phyloP scores from a whole-genome alignment of 306 rosid genomes.

The Rosa chinensis region DNA sequence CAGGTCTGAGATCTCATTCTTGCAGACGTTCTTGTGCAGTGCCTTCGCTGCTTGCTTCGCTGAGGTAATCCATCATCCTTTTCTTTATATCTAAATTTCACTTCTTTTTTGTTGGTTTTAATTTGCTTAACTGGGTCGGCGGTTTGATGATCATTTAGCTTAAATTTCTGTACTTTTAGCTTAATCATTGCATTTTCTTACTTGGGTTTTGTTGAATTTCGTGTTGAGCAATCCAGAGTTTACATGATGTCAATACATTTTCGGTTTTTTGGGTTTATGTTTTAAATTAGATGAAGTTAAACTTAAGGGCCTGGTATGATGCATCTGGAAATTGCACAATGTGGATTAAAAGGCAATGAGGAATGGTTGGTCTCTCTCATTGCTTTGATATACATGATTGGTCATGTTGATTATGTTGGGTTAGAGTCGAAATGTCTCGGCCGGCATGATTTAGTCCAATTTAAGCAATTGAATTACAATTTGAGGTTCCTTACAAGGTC shows the following conservation, averaged over 20 bases:
- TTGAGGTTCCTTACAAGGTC: slow-evolving; percentile 8
- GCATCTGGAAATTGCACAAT: background rate
- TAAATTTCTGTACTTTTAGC: background rate
- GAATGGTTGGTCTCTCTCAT: background rate
- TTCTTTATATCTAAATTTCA: background rate
- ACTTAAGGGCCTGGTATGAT: background rate
- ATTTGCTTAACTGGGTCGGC: slow-evolving; percentile 6
- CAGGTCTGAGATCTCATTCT: slow-evolving; percentile 61
- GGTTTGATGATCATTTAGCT: background rate
- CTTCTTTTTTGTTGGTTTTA: background rate
- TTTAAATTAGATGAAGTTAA: background rate
- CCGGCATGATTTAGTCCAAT: background rate
- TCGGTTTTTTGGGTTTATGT: background rate
- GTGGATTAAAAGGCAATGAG: background rate
- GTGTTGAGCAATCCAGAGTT: background rate
- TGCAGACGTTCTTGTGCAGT: slow-evolving; percentile 71
- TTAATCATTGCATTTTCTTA: background rate
- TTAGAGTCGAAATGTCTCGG: background rate
- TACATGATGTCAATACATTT: background rate
- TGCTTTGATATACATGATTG: background rate
- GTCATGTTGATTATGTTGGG: background rate
- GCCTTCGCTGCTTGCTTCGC: slow-evolving; percentile 97
- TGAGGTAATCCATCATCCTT: slow-evolving; percentile 49
- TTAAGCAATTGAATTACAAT: background rate
- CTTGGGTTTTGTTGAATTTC: slow-evolving; percentile 7